These are phyloP conservation scores for Trichomonascaceae sp. DNA, from an alignment of 1,139 yeast species.

Conservation along the genomic window DNA sequence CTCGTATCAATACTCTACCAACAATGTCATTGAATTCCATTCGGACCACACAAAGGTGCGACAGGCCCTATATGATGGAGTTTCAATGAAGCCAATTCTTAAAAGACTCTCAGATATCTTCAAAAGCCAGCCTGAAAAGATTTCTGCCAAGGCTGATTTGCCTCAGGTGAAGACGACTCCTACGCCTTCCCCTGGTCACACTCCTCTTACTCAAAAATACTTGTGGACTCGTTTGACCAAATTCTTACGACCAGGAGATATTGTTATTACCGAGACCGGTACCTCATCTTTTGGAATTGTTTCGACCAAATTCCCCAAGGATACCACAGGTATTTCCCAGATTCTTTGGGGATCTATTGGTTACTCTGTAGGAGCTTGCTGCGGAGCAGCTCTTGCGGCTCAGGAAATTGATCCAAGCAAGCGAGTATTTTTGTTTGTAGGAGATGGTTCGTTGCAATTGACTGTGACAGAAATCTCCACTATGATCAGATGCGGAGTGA, in stretches of 20 bases:
- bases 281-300: constrained; percentile 85
- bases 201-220: constrained; percentile 65
- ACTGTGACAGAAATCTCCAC: constrained; percentile 85
- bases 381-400: constrained; percentile 83
- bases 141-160: constrained; percentile 17
- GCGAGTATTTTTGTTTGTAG: constrained; percentile 76
- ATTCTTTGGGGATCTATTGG: constrained; percentile 92
- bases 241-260: constrained; percentile 75
- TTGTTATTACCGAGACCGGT: constrained; percentile 81
- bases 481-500: constrained; percentile 71
- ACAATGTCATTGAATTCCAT: constrained; percentile 80
- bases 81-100: constrained; percentile 69
- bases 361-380: constrained; percentile 75
- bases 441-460: constrained; percentile 86
- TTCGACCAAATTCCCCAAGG: constrained; percentile 69
- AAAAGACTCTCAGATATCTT: constrained; percentile 36
- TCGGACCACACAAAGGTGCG: constrained; percentile 78
- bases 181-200: constrained; percentile 28
- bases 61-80: constrained; percentile 69
- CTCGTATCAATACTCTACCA: constrained; percentile 73
- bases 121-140: not conserved
- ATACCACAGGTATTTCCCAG: constrained; percentile 74
- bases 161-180: constrained; percentile 20
- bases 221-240: constrained; percentile 71
- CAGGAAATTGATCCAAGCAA: constrained; percentile 62